Evolutionary conservation across 2,329 filamentous ascomycete species (phyloP), one percentile per base, ranked within the genome.

Genomic region (Didymella keratinophila): DNA sequence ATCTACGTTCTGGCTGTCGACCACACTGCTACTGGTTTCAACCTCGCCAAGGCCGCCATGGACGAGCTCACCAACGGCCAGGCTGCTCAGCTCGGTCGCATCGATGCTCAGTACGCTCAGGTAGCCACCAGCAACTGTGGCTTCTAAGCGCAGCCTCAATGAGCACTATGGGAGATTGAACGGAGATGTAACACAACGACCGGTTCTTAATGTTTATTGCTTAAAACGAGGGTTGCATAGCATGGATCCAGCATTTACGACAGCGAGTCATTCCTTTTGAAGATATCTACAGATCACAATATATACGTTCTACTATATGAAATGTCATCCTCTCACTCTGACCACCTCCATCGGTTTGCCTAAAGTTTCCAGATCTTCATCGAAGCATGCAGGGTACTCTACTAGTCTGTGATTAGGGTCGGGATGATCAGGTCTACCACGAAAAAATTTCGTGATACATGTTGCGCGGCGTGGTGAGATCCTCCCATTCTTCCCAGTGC

Each of bases 1-100:
- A 79, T 85, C 70, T 79, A 81, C 60, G 73, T 84, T 23, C 72
- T 81, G 16, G 83, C 79, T 2, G 75, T 86, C 42, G 83, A 85
- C 64, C 73, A 76, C 61, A 69, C 78, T 3, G 78, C 70, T 4
- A 71, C 72, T 37, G 82, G 81, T 9, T 82, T 85, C 75, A 83
- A 84, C 66, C 68, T 86, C 41, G 80, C 78, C 27, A 71, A 80
- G 69, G 55, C 60, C 11, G 82, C 82, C 2, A 79, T 85, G 80
- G 76, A 85, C 66, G 65, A 70, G 34, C 73, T 85, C 61, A 86
- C 83, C 11, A 76, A 78, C 52, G 72, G 72, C 25, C 75, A 80
- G 63, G 82, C 82, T 21, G 74, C 63, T 14, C 52, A 74, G 25
- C 65, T 82, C 32, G 82, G 82, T 18, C 75, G 80, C 27, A 75